Conservation (phyloP, 2,329 filamentous ascomycete species). For the Ampelomyces quisqualis region DNA sequence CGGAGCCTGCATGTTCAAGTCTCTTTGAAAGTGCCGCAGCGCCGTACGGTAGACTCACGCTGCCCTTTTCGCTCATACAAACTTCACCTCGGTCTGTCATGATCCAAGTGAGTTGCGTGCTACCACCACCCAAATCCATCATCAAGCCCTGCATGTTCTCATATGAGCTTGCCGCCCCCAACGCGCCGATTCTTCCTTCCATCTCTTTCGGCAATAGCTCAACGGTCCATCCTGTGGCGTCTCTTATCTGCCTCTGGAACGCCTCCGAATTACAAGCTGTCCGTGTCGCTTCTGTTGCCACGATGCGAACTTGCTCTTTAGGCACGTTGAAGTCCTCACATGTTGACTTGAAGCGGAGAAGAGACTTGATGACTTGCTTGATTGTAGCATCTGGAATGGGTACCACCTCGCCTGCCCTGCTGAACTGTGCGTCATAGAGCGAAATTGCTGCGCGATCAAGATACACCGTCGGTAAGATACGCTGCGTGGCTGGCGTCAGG, state of each 20-base stretch:
- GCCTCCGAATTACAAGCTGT: slow-evolving; percentile 71
- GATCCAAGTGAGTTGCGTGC: slow-evolving; percentile 70
- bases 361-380: slow-evolving; percentile 61
- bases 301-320: slow-evolving; percentile 64
- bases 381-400: slow-evolving; percentile 64
- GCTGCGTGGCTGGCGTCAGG: slow-evolving; percentile 67
- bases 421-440: slow-evolving; percentile 75
- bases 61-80: slow-evolving; percentile 46
- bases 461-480: slow-evolving; percentile 75
- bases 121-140: slow-evolving; percentile 81
- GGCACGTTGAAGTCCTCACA: slow-evolving; percentile 71
- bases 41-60: slow-evolving; percentile 69
- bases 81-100: slow-evolving; percentile 52
- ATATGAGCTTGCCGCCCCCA: slow-evolving; percentile 78
- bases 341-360: slow-evolving; percentile 70
- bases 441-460: slow-evolving; percentile 78
- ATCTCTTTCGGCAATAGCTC: slow-evolving; percentile 73
- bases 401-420: slow-evolving; percentile 45
- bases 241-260: slow-evolving; percentile 66
- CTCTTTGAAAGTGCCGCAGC: slow-evolving; percentile 64
- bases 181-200: slow-evolving; percentile 78
- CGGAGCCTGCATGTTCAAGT: slow-evolving; percentile 45
- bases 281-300: slow-evolving; percentile 88
- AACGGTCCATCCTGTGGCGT: slow-evolving; percentile 66
- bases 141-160: slow-evolving; percentile 71